A percentile compares a stretch with the other conserved stretches of the same genome.
Evolutionary conservation across 78 protist genomes (phyloP).

Genomic region (Bigelowiella natans): DNA sequence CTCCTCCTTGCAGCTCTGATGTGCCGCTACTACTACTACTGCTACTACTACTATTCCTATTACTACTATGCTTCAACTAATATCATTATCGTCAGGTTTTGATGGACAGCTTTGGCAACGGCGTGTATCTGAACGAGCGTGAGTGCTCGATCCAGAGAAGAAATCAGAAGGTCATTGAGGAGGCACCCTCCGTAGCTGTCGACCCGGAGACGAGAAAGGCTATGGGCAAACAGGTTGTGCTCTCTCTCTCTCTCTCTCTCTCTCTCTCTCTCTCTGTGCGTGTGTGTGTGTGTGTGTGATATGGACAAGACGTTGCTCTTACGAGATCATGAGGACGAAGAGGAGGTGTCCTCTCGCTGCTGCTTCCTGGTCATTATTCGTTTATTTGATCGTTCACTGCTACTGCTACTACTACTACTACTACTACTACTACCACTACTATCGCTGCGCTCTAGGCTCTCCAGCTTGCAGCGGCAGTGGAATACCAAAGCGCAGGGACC

Average conservation of each 20-base stretch:
- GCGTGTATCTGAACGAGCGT: conserved; percentile 74
- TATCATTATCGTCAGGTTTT: too few relatives aligned
- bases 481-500: conserved; percentile 84
- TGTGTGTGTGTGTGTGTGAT: too few relatives aligned
- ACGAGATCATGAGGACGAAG: too few relatives aligned
- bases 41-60: too few relatives aligned
- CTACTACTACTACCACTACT: background rate
- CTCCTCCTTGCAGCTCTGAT: too few relatives aligned
- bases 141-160: conserved; percentile 91
- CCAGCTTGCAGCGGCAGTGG: conserved; percentile 45
- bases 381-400: too few relatives aligned
- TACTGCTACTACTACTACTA: too few relatives aligned
- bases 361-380: too few relatives aligned
- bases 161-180: conserved; percentile 90
- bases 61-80: too few relatives aligned
- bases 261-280: background rate
- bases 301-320: too few relatives aligned
- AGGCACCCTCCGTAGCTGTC: conserved; percentile 76
- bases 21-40: too few relatives aligned
- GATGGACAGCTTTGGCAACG: conserved; percentile 55
- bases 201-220: background rate
- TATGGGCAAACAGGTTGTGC: background rate
- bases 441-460: background rate
- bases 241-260: background rate
- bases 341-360: too few relatives aligned